Evolutionary conservation across 371 early-diverging fungal genomes (phyloP).

Genomic region (Homolaphlyctis polyrhiza): DNA sequence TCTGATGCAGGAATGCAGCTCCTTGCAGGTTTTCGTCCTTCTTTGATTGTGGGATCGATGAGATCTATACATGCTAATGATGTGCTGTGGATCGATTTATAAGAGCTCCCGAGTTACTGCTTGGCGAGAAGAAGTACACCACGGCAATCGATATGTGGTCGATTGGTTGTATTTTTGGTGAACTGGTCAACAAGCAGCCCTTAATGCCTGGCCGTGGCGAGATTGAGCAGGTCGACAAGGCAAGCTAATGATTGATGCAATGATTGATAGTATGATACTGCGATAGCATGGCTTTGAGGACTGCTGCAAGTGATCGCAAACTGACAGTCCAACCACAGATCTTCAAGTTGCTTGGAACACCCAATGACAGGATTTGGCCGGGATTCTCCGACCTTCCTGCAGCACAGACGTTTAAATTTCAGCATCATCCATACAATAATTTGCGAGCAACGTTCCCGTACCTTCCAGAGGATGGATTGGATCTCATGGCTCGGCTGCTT

Average conservation of each 20-base stretch:
- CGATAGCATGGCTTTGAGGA: too few relatives aligned
- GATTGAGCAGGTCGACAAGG: conserved; percentile 91
- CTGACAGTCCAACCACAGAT: conserved; percentile 13
- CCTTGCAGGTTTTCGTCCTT: conserved; percentile 6
- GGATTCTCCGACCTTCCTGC: conserved; percentile 71
- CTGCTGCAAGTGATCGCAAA: too few relatives aligned
- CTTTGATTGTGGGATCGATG: conserved; percentile 21
- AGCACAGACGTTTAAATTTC: conserved; percentile 67
- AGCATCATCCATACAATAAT: conserved; percentile 43
- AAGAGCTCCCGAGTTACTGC: conserved; percentile 97
- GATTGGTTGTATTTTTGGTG: conserved; percentile 94
- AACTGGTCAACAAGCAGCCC: conserved; percentile 83
- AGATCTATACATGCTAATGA: too few relatives aligned
- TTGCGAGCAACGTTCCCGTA: conserved; percentile 63
- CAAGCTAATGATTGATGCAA: too few relatives aligned
- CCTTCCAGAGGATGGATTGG: conserved; percentile 72
- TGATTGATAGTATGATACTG: too few relatives aligned
- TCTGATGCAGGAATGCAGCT: neutral
- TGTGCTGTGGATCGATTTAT: conserved; percentile 13
- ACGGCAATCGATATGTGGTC: conserved; percentile 98
- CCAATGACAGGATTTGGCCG: conserved; percentile 85
- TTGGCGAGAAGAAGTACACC: conserved; percentile 88
- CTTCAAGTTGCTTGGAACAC: conserved; percentile 79
- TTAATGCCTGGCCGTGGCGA: conserved; percentile 93
- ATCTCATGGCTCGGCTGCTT: conserved; percentile 74